Evolutionary conservation across 805 yeast genomes (phyloP), one percentile per base, ranked within the genome.

Genomic region (Saturnispora gosingensis): DNA sequence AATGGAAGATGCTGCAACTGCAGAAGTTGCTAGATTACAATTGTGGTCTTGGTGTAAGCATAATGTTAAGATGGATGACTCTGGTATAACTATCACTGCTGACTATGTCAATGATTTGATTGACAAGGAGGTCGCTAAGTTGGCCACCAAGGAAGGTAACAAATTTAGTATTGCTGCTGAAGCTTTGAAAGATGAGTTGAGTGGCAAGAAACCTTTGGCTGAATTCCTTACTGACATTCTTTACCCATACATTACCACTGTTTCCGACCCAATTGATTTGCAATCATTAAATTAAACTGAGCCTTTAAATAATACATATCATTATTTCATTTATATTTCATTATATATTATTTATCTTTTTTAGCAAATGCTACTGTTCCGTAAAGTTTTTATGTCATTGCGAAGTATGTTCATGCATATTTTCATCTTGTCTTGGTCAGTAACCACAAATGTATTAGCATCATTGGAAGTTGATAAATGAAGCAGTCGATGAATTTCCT

Each of bases 1-100:
- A 67, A 85, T 85, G 95, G 95, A 85, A 69, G 95, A 85, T 67
- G 95, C 95, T 28, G 93, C 93, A 34, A 85, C 95, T 48, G 91
- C 93, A 40, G 95, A 85, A 69, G 95, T 85, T 39, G 82, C 90
- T 36, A 78, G 93, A 71, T 77, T 88, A 55, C 91, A 85, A 69
- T 73, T 85, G 59, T 82, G 82, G 75, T 88, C 87, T 65, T 85
- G 95, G 95, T 85, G 82, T 49, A 83, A 81, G 53, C 90, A 85
- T 65, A 78, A 80, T 44, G 84, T 80, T 44, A 69, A 64, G 51
- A 64, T 78, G 54, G 74, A 79, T 51, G 87, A 83, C 60, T 73
- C 81, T 25, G 82, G 82, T 46, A 75, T 72, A 50, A 69, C 61
- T 27, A 74, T 85, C 35, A 81, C 86, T 52, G 77, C 85, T 50